Base-by-base conservation (phyloP, 345 rosid species). In the Eucalyptus victrix region DNA sequence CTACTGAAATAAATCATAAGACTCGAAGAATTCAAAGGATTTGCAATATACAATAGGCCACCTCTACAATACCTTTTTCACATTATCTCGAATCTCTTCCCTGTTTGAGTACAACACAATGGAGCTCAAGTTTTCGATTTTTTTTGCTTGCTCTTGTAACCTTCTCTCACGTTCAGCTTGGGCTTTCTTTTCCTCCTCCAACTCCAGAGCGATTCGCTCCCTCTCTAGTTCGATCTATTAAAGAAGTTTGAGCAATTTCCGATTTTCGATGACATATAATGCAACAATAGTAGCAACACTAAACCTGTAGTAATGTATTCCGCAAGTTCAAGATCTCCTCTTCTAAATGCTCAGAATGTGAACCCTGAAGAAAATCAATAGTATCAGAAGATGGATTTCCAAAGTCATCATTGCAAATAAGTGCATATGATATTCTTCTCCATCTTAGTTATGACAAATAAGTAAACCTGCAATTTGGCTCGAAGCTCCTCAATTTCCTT, bases 401-500 rank as follows among this genome's bases (percentile, higher is more conserved):
- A 72, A 50, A 62, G 87, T 56, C 69, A 58, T 42, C 49, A 69
- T 40, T 86, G 34, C 32, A 91, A 85, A 88, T 85, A 67, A 86
- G 62, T 45, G 89, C 58, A 19, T 34, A 18, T 9, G 13, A 76
- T 40, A 40, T 76, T 76, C 47, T 40, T 76, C 83, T 76, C 58
- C n/a, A 81, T 81, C 23, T 53, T 65, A 60, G 42, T 51, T 42
- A 37, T 12, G 19, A 86, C 56, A 89, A 56, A 76, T 67, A 37
- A 32, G 69, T 89, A 40, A 88, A 95, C 99, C 97, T 93, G 95
- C 90, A 97, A 91, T 93, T 97, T 97, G 90, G 97, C 96, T 89
- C 98, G 95, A 92, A 97, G 99, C 93, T 97, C 98, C 93, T 97
- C 99, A 89, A 97, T 97, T 92, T 97, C 99, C 92, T 95, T 97